Conservation (phyloP, 768 basidiomycete genomes). For the Sporobolomyces pararoseus region DNA sequence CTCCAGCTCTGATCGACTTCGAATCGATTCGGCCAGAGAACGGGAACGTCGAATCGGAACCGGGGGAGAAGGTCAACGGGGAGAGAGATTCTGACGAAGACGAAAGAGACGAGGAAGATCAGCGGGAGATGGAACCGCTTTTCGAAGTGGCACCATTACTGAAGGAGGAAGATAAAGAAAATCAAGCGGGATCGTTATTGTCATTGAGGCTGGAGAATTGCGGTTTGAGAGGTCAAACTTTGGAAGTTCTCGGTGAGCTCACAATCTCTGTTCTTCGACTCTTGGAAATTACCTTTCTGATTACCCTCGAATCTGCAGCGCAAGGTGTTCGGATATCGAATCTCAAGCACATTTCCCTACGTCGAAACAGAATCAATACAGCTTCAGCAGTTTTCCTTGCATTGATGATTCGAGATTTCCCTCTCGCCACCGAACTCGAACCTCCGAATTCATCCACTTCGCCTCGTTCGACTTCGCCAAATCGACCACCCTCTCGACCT, state of each 20-base stretch:
- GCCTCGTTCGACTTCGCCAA: constrained; percentile 7
- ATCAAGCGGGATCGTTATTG: constrained; percentile 55
- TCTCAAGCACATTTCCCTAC: constrained; percentile 80
- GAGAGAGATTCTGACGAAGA: neutral
- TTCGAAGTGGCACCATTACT: constrained; percentile 49
- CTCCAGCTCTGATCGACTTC: constrained; percentile 5
- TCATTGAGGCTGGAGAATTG: constrained; percentile 85
- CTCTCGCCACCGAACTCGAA: constrained; percentile 25
- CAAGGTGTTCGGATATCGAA: constrained; percentile 77
- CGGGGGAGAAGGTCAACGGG: neutral
- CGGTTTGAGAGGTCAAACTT: constrained; percentile 62
- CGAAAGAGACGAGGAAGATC: constrained; percentile 18
- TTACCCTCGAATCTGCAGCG: constrained; percentile 53
- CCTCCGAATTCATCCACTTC: neutral
- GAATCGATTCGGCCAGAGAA: constrained; percentile 3
- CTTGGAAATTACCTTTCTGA: neutral
- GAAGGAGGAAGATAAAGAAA: constrained; percentile 42
- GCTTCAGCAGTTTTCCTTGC: constrained; percentile 87
- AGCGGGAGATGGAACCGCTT: constrained; percentile 33
- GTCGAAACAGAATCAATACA: constrained; percentile 78
- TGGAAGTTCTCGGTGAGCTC: constrained; percentile 77
- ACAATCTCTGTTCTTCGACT: neutral
- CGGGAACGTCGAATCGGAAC: neutral
- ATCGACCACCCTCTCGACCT: neutral
- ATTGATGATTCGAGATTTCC: constrained; percentile 91